These are phyloP conservation scores for Primulina eburnea DNA, from an alignment of 257 asterid genomes.

Conservation along the genomic window DNA sequence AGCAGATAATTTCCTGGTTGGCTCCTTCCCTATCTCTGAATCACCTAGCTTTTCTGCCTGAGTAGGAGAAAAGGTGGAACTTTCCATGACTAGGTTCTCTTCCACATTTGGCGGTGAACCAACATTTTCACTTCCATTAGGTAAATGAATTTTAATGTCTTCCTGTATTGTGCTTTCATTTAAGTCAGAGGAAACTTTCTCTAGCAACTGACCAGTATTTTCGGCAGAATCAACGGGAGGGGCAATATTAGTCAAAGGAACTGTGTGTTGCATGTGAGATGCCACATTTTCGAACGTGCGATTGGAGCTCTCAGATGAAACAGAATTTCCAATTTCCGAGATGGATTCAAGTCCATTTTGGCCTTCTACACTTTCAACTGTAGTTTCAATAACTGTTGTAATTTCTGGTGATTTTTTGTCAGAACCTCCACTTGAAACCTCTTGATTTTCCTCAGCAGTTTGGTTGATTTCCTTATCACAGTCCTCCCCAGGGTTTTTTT, in stretches of 20 bases:
- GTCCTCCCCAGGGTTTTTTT: conserved; percentile 31
- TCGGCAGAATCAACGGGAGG: conserved; percentile 26
- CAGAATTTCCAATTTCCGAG: conserved; percentile 29
- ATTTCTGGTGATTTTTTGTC: conserved; percentile 32
- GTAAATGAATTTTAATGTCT: conserved; percentile 18
- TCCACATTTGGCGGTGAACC: neutral
- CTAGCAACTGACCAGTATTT: conserved; percentile 25
- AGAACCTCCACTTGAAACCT: conserved; percentile 23
- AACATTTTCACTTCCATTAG: neutral
- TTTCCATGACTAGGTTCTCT: conserved; percentile 23
- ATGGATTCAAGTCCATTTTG: conserved; percentile 20
- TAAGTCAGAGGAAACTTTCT: conserved; percentile 33
- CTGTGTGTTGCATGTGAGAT: conserved; percentile 27
- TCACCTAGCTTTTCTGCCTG: conserved; percentile 9
- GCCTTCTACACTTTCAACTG: conserved; percentile 30
- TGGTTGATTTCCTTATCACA: conserved; percentile 21
- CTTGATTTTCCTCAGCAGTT: conserved; percentile 35
- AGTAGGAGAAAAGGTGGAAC: conserved; percentile 27
- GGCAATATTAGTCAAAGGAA: conserved; percentile 26
- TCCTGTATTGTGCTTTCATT: conserved; percentile 30
- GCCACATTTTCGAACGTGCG: conserved; percentile 24
- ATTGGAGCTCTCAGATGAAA: conserved; percentile 26
- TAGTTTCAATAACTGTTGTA: conserved; percentile 23
- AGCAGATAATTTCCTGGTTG: neutral
- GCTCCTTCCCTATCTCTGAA: neutral